Evolutionary conservation across 768 basidiomycete species (phyloP).

Genomic region (Amylocystis lapponica): DNA sequence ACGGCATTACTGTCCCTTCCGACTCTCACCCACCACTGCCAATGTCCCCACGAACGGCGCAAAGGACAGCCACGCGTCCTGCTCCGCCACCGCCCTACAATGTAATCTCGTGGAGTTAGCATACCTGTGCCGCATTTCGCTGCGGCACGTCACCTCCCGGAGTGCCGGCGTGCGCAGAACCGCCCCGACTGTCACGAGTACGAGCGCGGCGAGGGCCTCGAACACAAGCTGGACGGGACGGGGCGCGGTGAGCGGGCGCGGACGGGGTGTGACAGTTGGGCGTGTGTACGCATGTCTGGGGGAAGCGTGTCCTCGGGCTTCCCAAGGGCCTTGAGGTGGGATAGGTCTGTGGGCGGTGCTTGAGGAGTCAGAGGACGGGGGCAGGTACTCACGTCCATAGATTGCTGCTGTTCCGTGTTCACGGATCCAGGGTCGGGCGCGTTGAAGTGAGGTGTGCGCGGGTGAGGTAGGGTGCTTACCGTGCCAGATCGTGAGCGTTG

Average conservation of each 20-base stretch:
- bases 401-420: constrained; percentile 43
- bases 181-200: constrained; percentile 72
- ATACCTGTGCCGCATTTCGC: constrained; percentile 81
- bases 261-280: too few relatives aligned
- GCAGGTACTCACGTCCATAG: constrained; percentile 59
- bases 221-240: constrained; percentile 47
- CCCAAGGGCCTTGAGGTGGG: constrained; percentile 71
- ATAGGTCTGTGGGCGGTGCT: constrained; percentile 47
- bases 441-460: too few relatives aligned
- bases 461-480: too few relatives aligned
- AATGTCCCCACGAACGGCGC: constrained; percentile 18
- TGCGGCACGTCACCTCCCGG: constrained; percentile 84
- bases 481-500: constrained; percentile 16
- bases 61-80: constrained; percentile 20
- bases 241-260: not conserved
- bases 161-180: constrained; percentile 61
- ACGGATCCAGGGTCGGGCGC: not conserved
- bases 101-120: too few relatives aligned
- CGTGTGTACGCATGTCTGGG: constrained; percentile 43
- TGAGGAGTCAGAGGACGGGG: too few relatives aligned
- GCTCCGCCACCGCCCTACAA: constrained; percentile 19
- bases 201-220: constrained; percentile 57
- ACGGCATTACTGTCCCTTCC: too few relatives aligned
- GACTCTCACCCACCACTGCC: too few relatives aligned
- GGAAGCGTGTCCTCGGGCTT: constrained; percentile 64